Percentiles rank a stretch among this genome's conserved stretches.
Evolutionary conservation across 176 grass and related monocot genomes (phyloP).

Genomic region (Tillandsia fasciculata): DNA sequence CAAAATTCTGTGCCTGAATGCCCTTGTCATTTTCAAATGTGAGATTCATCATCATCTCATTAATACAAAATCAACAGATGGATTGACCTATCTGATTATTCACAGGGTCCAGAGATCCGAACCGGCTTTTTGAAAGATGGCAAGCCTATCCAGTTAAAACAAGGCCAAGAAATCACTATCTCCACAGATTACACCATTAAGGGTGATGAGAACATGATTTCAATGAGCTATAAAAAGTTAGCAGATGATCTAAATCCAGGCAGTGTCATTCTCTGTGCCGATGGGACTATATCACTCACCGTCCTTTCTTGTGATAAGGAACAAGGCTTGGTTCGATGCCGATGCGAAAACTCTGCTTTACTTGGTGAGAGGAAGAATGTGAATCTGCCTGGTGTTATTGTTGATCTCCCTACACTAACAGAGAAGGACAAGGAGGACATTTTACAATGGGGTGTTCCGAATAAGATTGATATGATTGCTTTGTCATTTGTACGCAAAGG

Average conservation of each 20-base stretch:
- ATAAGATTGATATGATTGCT: constrained; percentile 11
- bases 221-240: constrained; percentile 13
- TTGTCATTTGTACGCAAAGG: constrained; percentile 8
- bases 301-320: constrained; percentile 10
- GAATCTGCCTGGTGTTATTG: constrained; percentile 11
- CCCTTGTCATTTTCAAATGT: background rate
- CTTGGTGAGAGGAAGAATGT: constrained; percentile 9
- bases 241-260: constrained; percentile 7
- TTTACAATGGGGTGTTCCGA: constrained; percentile 5
- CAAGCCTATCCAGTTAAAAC: background rate
- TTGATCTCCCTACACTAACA: constrained; percentile 9
- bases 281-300: constrained; percentile 1
- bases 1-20: background rate
- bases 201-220: constrained; percentile 12
- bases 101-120: constrained; percentile 12
- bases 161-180: constrained; percentile 8
- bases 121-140: constrained; percentile 9
- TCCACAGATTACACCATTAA: constrained; percentile 8
- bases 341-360: constrained; percentile 6
- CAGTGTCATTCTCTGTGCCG: constrained; percentile 3
- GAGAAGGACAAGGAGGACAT: constrained; percentile 8
- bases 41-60: background rate
- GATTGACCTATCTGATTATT: background rate
- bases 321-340: background rate
- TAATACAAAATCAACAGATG: background rate